These are phyloP conservation scores for Setomelanomma holmii DNA, from an alignment of 2,329 filamentous ascomycete genomes.

Conservation along the genomic window DNA sequence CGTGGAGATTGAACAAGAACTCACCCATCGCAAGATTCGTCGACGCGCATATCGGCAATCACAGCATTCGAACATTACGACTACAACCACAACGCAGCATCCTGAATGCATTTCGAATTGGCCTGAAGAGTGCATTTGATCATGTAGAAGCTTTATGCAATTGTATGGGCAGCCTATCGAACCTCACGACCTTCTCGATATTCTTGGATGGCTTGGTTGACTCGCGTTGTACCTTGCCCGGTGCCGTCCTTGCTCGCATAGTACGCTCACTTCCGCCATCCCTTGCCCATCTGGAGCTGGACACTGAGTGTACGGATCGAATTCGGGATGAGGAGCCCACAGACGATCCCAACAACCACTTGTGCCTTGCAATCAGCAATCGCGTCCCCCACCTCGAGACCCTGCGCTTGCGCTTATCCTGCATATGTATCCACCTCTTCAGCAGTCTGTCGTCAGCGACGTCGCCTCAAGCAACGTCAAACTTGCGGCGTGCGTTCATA, in stretches of 20 bases:
- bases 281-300: slow-evolving; percentile 5
- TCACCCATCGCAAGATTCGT: slow-evolving; percentile 6
- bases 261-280: slow-evolving; percentile 1
- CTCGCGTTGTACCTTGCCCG: not conserved
- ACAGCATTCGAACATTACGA: not conserved
- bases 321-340: not conserved
- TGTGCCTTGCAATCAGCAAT: slow-evolving; percentile 7
- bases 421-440: slow-evolving; percentile 5
- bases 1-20: slow-evolving; percentile 9
- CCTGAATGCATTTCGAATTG: slow-evolving; percentile 6
- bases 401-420: slow-evolving; percentile 5
- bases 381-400: slow-evolving; percentile 6
- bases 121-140: slow-evolving; percentile 3
- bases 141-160: slow-evolving; percentile 4
- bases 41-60: not conserved
- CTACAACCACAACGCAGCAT: not conserved
- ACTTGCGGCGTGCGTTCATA: slow-evolving; percentile 3
- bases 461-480: not conserved
- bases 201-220: slow-evolving; percentile 2
- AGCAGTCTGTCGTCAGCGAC: not conserved
- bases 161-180: slow-evolving; percentile 1
- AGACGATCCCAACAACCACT: not conserved
- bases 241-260: not conserved
- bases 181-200: slow-evolving; percentile 1
- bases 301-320: slow-evolving; percentile 3